Base-by-base conservation (phyloP, 768 basidiomycete species). In the Tulasnella sp. region DNA sequence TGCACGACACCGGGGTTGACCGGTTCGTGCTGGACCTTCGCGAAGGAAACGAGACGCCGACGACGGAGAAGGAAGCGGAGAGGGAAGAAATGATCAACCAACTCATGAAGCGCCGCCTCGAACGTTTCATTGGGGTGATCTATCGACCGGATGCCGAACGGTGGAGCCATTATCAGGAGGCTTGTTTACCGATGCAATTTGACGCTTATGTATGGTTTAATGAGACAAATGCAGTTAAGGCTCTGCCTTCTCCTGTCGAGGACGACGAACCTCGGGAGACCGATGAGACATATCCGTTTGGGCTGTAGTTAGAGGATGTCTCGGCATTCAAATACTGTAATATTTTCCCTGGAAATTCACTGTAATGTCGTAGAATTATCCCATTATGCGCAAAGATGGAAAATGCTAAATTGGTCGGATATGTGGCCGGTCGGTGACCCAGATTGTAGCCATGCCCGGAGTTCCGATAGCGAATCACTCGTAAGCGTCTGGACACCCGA, bases 101-200 rank as follows among this genome's bases (percentile, higher is more conserved):
- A 48, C 42, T 78, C 27, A 56, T 68, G 76, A 71, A 36, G 38
- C 42, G 82, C 14, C 82, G 83, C 18, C 82, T 80, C 78, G 82
- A 84, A 80, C 82, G 83, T 16, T 84, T 84, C 81, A 84, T 84
- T 68, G 84, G 84, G 27, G 83, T 85, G 42, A 82, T 85, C 27
- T 84, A 85, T 77, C 76, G 83, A 18, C 82, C 80, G 4, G 74
- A 76, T 24, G 83, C 84, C 8, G 84, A 85, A 71, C 58, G 82
- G 1, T 81, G 81, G 80, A 84, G 84, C 71, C 84, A 84, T 78
- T 85, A 85, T 76, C 82, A 82, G 6, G 80, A 76, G 52, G 84
- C 83, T 81, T 82, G 80, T 48, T 80, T 81, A 0, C 83, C 83
- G 14, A 77, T 82, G 27, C 84, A 84, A 80, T 84, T 82, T 74